A percentile compares a stretch with the other conserved stretches of the same genome.
Evolutionary conservation across 2,329 filamentous ascomycete species (phyloP).

Genomic region (Phialophora verrucosa): DNA sequence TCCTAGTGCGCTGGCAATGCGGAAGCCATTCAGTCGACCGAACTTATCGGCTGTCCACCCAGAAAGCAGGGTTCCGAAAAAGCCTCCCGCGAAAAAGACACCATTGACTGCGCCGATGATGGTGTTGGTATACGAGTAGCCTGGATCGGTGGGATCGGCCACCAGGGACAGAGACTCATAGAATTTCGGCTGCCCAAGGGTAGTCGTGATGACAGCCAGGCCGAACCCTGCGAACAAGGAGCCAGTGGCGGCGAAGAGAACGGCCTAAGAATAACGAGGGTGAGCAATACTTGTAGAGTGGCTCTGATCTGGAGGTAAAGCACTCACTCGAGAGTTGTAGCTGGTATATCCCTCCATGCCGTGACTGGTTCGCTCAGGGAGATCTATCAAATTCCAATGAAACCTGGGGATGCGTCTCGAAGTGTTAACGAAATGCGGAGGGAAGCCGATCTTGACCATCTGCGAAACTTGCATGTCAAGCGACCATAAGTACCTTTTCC

Average conservation of each 20-base stretch:
- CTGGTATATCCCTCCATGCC: constrained; percentile 9
- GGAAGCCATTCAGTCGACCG: constrained; percentile 43
- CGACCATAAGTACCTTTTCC: not conserved
- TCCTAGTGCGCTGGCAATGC: not conserved
- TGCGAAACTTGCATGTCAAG: not conserved
- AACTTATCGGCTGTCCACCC: constrained; percentile 47
- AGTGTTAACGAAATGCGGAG: not conserved
- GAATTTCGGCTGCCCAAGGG: constrained; percentile 54
- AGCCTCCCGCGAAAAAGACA: constrained; percentile 50
- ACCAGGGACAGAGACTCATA: constrained; percentile 49
- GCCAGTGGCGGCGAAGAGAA: constrained; percentile 44
- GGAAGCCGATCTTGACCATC: not conserved
- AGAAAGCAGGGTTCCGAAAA: constrained; percentile 45
- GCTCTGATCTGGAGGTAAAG: not conserved
- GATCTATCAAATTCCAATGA: not conserved
- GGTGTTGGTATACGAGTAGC: constrained; percentile 49
- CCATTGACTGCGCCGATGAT: constrained; percentile 53
- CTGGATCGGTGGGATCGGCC: constrained; percentile 38
- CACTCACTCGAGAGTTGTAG: constrained; percentile 3
- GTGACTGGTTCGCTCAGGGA: not conserved
- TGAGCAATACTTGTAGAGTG: not conserved
- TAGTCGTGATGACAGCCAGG: constrained; percentile 48
- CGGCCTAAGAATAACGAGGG: constrained; percentile 29
- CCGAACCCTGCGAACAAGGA: constrained; percentile 43
- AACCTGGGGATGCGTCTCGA: not conserved